Evolutionary conservation across 2,329 filamentous ascomycete genomes (phyloP), one percentile per base, ranked within the genome.

Genomic region (Mycosphaerella sp.): DNA sequence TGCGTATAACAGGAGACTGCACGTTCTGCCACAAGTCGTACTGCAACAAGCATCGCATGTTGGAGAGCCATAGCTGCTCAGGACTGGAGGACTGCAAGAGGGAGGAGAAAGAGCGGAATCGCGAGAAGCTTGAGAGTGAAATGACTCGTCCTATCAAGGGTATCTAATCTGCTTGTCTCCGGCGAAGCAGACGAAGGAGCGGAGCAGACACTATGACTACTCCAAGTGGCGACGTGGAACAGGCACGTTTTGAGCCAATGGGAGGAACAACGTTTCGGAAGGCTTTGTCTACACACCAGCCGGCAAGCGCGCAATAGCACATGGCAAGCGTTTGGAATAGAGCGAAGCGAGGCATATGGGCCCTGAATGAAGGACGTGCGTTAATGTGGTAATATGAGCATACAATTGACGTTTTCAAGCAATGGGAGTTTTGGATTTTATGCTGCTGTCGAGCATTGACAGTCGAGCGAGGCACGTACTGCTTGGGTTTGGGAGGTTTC

Each of bases 21-120:
- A 85, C 84, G 55, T 97, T 97, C 77, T 98, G 93, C 76, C 78
- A 85, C 50, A 89, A 90, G 41, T 87, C 94, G 69, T 97, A 88
- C 77, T 98, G 93, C 73, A 88, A 88, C 63, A 95, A 89, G 75
- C 93, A 98, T 73, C 81, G 93, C 50, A 80, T 97, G 73, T 73
- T 97, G 58, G 93, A 98, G 72, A 87, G 91, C 63, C 93, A 98
- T 75, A 88, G 88, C 74, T 98, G 93, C 75, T 82, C 81, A 58
- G 89, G 89, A 36, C 77, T 98, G 51, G 93, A 97, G 76, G 87
- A 95, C 73, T 96, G 91, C 79, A 95, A 96, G 79, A 93, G 95
- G 77, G 89, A 95, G 71, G 91, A 88, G 42, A 89, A 95, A 72
- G 89, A 94, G 70, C 84, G 89, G 60, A 98, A 98, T 70, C 87